Evolutionary conservation across 371 early-diverging fungal species (phyloP).

Genomic region (Phascolomyces articulosus): DNA sequence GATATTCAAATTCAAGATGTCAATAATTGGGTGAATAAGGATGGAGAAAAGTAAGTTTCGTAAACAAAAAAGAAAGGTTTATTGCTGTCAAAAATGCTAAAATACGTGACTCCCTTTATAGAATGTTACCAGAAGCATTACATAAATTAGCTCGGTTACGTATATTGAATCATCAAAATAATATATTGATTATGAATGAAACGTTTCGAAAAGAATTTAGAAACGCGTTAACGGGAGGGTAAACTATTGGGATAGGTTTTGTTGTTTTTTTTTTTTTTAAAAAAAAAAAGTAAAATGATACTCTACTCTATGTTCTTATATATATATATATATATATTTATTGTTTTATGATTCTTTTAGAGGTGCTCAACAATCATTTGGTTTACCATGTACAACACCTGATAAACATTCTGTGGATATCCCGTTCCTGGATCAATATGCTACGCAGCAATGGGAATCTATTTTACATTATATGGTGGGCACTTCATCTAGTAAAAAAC

Average conservation of each 20-base stretch:
- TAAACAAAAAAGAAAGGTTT: no score
- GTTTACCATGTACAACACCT: constrained; percentile 65
- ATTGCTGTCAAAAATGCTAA: no score
- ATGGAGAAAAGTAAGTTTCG: constrained; percentile 48
- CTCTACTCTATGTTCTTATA: no score
- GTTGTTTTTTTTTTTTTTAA: neutral
- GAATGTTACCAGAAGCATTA: constrained; percentile 63
- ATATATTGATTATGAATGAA: constrained; percentile 57
- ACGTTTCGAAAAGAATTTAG: constrained; percentile 81
- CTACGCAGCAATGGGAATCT: constrained; percentile 88
- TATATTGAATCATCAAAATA: constrained; percentile 59
- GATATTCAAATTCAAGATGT: constrained; percentile 68
- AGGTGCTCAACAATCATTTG: constrained; percentile 84
- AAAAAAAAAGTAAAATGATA: no score
- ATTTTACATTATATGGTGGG: constrained; percentile 96
- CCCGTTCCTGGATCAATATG: constrained; percentile 77
- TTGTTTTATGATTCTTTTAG: constrained; percentile 48
- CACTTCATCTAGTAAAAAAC: constrained; percentile 68
- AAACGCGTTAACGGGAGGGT: constrained; percentile 92
- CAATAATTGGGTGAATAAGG: constrained; percentile 69
- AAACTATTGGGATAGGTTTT: constrained; percentile 16
- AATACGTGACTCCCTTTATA: constrained; percentile 17
- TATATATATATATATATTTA: neutral
- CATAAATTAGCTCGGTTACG: constrained; percentile 69
- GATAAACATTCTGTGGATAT: constrained; percentile 75